These are phyloP conservation scores for Myxozyma neotropica DNA, from an alignment of 805 yeast genomes.

Conservation along the genomic window DNA sequence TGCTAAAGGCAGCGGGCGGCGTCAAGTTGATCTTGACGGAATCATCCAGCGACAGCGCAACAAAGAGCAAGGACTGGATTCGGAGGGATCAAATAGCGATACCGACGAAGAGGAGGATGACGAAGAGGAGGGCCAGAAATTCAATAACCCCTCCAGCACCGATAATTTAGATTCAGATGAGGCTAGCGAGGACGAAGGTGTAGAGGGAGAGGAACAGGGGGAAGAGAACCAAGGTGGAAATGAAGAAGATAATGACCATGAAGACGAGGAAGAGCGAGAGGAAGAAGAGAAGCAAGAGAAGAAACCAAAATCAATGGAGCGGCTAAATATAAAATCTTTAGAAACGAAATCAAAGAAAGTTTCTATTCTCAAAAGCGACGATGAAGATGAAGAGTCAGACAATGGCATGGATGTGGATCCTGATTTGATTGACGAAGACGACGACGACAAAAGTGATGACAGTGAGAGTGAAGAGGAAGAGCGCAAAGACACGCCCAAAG, in stretches of 20 bases:
- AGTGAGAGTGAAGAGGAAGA: conserved; percentile 43
- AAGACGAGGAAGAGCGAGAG: conserved; percentile 17
- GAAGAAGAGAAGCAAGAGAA: conserved; percentile 36
- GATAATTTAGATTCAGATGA: conserved; percentile 38
- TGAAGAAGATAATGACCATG: conserved; percentile 45
- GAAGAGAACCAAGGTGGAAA: conserved; percentile 43
- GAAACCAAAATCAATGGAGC: conserved; percentile 17
- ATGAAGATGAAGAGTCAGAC: conserved; percentile 41
- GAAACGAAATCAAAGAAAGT: conserved; percentile 37
- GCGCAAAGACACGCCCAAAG: conserved; percentile 74
- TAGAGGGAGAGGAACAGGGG: conserved; percentile 29
- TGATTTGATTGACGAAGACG: conserved; percentile 43
- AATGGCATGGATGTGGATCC: conserved; percentile 39
- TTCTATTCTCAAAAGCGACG: conserved; percentile 45
- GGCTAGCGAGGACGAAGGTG: conserved; percentile 45
- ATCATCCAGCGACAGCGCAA: conserved; percentile 89
- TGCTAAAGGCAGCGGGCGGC: conserved; percentile 40
- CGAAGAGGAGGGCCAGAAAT: background rate
- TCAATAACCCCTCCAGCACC: background rate
- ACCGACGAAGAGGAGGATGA: conserved; percentile 40
- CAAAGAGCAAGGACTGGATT: conserved; percentile 40
- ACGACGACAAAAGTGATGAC: conserved; percentile 43
- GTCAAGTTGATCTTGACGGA: conserved; percentile 82
- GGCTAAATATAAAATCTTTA: conserved; percentile 1
- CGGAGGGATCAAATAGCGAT: conserved; percentile 35